Conservation (phyloP, 163 green algal species). For the Chlorella variabilis region DNA sequence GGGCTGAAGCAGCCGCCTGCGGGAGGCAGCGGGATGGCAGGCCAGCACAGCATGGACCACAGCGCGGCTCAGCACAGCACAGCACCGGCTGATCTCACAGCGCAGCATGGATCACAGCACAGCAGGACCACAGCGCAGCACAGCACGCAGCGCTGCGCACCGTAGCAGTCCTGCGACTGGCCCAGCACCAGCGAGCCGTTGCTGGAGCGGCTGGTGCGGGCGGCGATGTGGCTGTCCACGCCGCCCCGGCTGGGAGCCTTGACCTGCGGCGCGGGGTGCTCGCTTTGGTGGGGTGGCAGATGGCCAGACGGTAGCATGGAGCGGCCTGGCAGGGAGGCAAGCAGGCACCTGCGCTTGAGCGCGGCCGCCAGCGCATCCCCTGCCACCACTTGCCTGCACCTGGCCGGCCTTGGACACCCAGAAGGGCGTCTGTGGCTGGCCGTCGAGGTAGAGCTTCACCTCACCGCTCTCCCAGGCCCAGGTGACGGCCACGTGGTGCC, state of each 20-base stretch:
- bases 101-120: not conserved
- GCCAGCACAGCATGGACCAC: not conserved
- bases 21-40: not conserved
- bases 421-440: constrained; percentile 65
- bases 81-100: not conserved
- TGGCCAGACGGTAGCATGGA: not conserved
- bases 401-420: constrained; percentile 59
- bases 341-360: too few species aligned
- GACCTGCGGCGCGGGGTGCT: constrained; percentile 1
- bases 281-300: too few species aligned
- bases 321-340: too few species aligned
- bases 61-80: not conserved
- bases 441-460: constrained; percentile 81
- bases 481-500: constrained; percentile 86
- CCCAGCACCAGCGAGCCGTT: constrained; percentile 81
- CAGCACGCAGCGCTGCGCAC: constrained; percentile 66
- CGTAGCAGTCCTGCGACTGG: constrained; percentile 86
- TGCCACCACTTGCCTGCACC: constrained; percentile 35
- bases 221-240: constrained; percentile 64
- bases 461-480: constrained; percentile 73
- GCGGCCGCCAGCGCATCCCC: not conserved
- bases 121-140: constrained; percentile 17
- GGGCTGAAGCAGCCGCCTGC: constrained; percentile 80
- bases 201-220: constrained; percentile 45
- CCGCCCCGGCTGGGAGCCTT: constrained; percentile 53